Evolutionary conservation across 345 rosid species (phyloP).

Genomic region (Cardiospermum halicacabum): DNA sequence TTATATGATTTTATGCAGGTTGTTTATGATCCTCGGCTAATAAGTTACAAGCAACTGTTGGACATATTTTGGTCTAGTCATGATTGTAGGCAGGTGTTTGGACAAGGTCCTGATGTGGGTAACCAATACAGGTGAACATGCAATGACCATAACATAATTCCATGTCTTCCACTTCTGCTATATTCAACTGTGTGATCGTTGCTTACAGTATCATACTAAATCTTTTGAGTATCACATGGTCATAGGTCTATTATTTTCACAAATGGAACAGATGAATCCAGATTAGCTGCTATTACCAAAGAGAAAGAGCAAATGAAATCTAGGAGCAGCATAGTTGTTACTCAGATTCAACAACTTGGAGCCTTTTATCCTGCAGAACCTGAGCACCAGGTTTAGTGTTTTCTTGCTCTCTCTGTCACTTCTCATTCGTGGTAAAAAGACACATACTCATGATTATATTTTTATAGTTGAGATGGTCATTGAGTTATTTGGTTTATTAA

Average conservation of each 20-base stretch:
- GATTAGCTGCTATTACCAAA: constrained; percentile 71
- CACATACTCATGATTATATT: background rate
- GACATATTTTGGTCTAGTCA: constrained; percentile 92
- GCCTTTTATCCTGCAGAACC: constrained; percentile 82
- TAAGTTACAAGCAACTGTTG: constrained; percentile 63
- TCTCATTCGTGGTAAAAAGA: background rate
- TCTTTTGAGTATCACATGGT: constrained; percentile 1
- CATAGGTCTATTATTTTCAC: constrained; percentile 77
- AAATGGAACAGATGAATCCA: constrained; percentile 75
- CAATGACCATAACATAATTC: background rate
- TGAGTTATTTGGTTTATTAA: background rate
- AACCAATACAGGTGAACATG: constrained; percentile 68
- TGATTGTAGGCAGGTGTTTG: constrained; percentile 88
- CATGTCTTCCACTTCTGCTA: background rate
- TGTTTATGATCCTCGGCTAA: constrained; percentile 71
- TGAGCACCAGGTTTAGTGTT: constrained; percentile 72
- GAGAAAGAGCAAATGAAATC: constrained; percentile 75
- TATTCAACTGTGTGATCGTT: constrained; percentile 1
- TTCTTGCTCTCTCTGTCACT: background rate
- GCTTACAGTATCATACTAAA: background rate
- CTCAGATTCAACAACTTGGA: constrained; percentile 70
- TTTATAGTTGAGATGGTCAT: background rate
- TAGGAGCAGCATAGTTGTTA: constrained; percentile 66
- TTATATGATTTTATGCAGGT: constrained; percentile 39
- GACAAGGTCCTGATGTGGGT: constrained; percentile 99